Conservation (phyloP, 768 basidiomycete species). For the Mycena crocata region DNA sequence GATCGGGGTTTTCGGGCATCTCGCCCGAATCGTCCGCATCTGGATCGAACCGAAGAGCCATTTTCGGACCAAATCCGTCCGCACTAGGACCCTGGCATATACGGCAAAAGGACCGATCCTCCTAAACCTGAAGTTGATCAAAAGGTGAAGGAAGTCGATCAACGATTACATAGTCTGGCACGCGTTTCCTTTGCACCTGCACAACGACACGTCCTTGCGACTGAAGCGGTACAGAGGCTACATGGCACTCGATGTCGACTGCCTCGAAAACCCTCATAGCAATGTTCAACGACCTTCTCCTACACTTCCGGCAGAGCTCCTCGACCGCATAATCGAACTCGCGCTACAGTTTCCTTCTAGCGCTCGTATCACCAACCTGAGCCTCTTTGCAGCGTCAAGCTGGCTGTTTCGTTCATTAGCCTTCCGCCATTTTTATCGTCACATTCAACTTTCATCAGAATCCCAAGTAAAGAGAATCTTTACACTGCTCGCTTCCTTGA, state of each 20-base stretch:
- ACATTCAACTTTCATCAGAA: conserved; percentile 42
- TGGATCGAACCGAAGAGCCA: too few relatives aligned
- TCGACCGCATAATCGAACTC: conserved; percentile 42
- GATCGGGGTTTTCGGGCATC: too few relatives aligned
- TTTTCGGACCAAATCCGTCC: too few relatives aligned
- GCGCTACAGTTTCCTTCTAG: conserved; percentile 29
- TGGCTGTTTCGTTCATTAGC: conserved; percentile 56
- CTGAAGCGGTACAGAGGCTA: conserved; percentile 58
- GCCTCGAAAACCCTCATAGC: not conserved
- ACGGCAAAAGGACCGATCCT: too few relatives aligned
- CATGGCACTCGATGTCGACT: not conserved
- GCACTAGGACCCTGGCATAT: too few relatives aligned
- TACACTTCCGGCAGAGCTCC: conserved; percentile 45
- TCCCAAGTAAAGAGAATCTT: conserved; percentile 18
- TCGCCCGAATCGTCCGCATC: too few relatives aligned
- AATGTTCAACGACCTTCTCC: not conserved
- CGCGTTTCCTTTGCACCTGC: too few relatives aligned
- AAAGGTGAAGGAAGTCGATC: too few relatives aligned
- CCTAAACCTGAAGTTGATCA: too few relatives aligned
- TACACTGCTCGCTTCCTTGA: conserved; percentile 43
- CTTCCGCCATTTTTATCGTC: conserved; percentile 46
- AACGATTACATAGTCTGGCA: too few relatives aligned
- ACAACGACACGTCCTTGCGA: too few relatives aligned
- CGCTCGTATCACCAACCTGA: conserved; percentile 17
- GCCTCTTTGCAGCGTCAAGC: conserved; percentile 45